Evolutionary conservation across 2,329 filamentous ascomycete genomes (phyloP), one percentile per base, ranked within the genome.

Genomic region (Chaetothyriales sp.): DNA sequence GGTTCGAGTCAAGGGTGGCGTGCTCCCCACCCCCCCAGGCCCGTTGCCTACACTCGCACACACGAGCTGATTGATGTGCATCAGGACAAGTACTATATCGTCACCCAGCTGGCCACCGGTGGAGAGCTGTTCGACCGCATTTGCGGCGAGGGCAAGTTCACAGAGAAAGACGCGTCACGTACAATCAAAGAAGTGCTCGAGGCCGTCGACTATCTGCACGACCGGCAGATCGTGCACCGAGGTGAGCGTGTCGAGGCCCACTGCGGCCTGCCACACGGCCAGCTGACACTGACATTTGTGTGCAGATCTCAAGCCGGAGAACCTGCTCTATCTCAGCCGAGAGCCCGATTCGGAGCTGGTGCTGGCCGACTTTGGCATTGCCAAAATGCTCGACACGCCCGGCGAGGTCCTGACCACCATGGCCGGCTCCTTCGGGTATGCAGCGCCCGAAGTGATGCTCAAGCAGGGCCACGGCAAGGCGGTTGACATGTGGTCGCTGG

Each of bases 51-150:
- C 20, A 13, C 28, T 18, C 44, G n/a, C n/a, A 44, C 40, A 43
- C 58, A 62, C 46, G 63, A 22, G 1, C 47, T 50, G 22, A 46
- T 19, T 50, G 22, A 46, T 19, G 2, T 28, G 18, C 10, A 18
- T 28, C 62, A 95, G 89, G 92, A 98, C 75, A 98, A 98, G 75
- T 98, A 95, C 74, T 98, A 98, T 69, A 97, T 98, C 61, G 89
- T 98, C 62, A 98, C 92, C 29, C 85, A 98, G 70, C 77, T 98
- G 51, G 92, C 92, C 44, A 95, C 87, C 0, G 92, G 92, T 60
- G 92, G 92, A 67, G 92, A 98, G 72, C 73, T 98, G 57, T 98
- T 98, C 69, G 92, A 98, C 65, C 84, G 94, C 52, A 98, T 98
- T 63, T 98, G 92, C 72, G 89, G 97, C 65, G 86, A 94, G 70